phyloP scores from a whole-genome alignment of 306 rosid species.

The Senna tora region DNA sequence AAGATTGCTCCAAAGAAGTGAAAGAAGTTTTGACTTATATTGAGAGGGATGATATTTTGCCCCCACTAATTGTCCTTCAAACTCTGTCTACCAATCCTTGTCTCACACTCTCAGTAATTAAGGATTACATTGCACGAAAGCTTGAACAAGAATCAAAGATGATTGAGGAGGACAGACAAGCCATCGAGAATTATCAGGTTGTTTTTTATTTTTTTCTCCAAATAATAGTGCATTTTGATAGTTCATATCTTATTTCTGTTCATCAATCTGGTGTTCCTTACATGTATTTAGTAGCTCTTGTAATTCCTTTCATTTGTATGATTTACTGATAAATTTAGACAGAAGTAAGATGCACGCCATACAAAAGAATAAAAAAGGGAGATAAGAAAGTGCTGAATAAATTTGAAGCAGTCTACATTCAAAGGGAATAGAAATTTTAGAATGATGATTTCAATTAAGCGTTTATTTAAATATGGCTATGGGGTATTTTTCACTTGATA shows the following conservation, averaged over 20 bases:
- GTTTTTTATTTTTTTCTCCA: conserved; percentile 31
- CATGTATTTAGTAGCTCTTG: conserved; percentile 7
- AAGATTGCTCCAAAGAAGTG: conserved; percentile 97
- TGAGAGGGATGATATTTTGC: conserved; percentile 94
- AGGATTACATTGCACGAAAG: conserved; percentile 92
- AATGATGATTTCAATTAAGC: conserved; percentile 3
- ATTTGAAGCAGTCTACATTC: conserved; percentile 13
- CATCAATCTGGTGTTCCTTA: conserved; percentile 8
- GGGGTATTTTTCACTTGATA: not conserved
- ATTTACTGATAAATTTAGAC: conserved; percentile 10
- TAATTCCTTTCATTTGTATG: conserved; percentile 22
- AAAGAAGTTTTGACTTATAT: conserved; percentile 91
- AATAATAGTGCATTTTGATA: conserved; percentile 6
- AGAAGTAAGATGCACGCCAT: conserved; percentile 10
- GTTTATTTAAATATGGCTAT: not conserved
- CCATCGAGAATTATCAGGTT: conserved; percentile 96
- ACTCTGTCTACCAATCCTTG: conserved; percentile 86
- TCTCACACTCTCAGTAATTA: conserved; percentile 91
- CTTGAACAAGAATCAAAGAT: conserved; percentile 94
- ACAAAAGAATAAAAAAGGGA: not conserved
- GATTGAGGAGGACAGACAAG: conserved; percentile 88
- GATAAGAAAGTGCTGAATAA: conserved; percentile 19
- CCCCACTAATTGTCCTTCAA: conserved; percentile 94
- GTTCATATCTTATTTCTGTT: conserved; percentile 20
- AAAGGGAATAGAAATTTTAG: not conserved